Evolutionary conservation across 192 early-diverging fungal species (phyloP).

Genomic region (Allomyces arbusculus): DNA sequence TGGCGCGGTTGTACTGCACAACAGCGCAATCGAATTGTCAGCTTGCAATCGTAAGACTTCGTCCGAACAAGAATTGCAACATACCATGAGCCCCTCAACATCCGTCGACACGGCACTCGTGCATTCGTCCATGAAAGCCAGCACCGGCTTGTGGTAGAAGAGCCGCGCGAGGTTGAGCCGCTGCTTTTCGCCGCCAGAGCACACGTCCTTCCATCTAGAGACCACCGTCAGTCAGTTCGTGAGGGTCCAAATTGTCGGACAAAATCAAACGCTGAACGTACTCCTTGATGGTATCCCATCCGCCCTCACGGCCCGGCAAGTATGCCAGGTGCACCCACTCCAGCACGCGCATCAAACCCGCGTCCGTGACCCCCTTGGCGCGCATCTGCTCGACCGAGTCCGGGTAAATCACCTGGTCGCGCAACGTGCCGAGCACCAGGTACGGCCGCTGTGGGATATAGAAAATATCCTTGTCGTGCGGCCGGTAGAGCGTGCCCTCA

Average conservation of each 20-base stretch:
- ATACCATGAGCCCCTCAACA: slow-evolving; percentile 7
- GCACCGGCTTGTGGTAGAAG: slow-evolving; percentile 16
- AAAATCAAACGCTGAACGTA: slow-evolving; percentile 9
- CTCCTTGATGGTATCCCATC: slow-evolving; percentile 30
- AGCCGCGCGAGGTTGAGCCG: slow-evolving; percentile 20
- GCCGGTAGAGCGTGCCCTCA: background rate
- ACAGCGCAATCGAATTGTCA: slow-evolving; percentile 8
- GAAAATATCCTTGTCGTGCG: slow-evolving; percentile 21
- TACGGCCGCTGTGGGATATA: slow-evolving; percentile 52
- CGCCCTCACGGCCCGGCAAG: slow-evolving; percentile 23
- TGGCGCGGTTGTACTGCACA: slow-evolving; percentile 45
- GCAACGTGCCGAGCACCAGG: slow-evolving; percentile 33
- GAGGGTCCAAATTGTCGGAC: slow-evolving; percentile 9
- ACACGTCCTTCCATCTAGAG: slow-evolving; percentile 12
- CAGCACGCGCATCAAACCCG: slow-evolving; percentile 7
- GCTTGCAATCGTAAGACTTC: background rate
- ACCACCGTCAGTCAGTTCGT: slow-evolving; percentile 5
- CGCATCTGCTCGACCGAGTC: slow-evolving; percentile 3
- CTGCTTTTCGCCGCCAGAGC: slow-evolving; percentile 9
- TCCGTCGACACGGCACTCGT: slow-evolving; percentile 1
- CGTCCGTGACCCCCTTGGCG: background rate
- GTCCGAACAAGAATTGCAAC: background rate
- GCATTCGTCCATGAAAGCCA: slow-evolving; percentile 12
- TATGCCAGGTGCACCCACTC: slow-evolving; percentile 7
- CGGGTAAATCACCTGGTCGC: slow-evolving; percentile 45